Percentiles rank a stretch among this genome's conserved stretches.
These are phyloP conservation scores for Ulota crispa DNA, from an alignment of 225 moss, liverwort and hornwort species.

Conservation along the genomic window DNA sequence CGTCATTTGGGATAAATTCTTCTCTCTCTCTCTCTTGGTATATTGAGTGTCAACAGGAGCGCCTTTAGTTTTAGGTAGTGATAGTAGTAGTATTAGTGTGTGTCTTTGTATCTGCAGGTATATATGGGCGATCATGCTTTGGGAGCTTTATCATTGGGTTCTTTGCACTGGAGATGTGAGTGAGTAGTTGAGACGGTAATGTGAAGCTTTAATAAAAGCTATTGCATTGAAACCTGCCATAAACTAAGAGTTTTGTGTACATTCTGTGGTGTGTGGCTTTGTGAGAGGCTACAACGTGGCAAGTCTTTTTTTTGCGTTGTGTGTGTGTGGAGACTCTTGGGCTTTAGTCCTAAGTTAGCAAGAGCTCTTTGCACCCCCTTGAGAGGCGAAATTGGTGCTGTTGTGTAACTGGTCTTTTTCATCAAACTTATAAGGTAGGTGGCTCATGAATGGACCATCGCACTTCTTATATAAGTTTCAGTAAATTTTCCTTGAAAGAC, in stretches of 20 bases:
- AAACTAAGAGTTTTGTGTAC: not conserved
- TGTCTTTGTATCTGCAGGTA: not conserved
- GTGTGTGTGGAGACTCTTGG: not conserved
- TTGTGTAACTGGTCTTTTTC: not conserved
- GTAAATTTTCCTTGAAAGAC: no score
- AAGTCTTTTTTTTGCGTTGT: not conserved
- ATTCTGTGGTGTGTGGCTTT: not conserved
- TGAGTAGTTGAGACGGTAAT: not conserved
- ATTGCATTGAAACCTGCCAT: not conserved
- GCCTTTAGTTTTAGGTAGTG: not conserved
- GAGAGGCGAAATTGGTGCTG: not conserved
- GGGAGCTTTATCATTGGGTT: not conserved
- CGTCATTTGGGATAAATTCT: not conserved
- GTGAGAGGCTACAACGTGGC: not conserved
- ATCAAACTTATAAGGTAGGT: not conserved
- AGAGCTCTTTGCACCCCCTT: not conserved
- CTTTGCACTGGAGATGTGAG: not conserved
- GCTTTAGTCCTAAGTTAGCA: not conserved
- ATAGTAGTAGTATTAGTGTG: no score
- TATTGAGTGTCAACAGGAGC: not conserved
- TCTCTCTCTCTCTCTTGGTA: no score
- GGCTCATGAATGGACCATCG: no score
- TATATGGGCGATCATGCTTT: slow-evolving; percentile 19
- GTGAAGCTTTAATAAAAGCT: not conserved
- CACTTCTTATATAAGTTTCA: no score